phyloP scores from a whole-genome alignment of 768 basidiomycete genomes.

The Lentinula sp. region DNA sequence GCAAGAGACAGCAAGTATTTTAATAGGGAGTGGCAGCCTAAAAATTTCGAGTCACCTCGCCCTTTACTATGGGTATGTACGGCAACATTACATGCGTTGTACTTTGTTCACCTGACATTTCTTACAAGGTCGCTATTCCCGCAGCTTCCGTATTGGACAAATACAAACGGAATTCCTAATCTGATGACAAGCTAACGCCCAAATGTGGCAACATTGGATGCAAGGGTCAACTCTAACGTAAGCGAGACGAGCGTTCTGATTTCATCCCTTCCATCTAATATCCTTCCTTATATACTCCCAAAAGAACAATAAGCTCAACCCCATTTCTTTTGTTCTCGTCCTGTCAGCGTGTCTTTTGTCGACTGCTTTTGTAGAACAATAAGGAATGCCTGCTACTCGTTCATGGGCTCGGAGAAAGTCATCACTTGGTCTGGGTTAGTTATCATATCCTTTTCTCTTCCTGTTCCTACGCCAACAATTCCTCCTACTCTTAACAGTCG shows the following conservation, averaged over 20 bases:
- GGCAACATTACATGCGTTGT: background rate
- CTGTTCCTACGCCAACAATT: background rate
- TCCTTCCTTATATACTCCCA: constrained; percentile 4
- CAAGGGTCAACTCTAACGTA: background rate
- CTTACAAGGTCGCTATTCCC: constrained; percentile 5
- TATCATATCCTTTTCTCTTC: background rate
- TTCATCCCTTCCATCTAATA: background rate
- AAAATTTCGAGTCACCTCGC: background rate
- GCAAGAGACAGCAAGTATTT: no score
- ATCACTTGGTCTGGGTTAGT: constrained; percentile 2
- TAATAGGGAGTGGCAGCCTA: no score
- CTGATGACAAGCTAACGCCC: background rate
- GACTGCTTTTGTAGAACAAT: background rate
- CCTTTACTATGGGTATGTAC: background rate
- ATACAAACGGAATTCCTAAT: background rate
- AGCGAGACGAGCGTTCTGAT: background rate
- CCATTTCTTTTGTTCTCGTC: background rate
- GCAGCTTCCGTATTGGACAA: background rate
- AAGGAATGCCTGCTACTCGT: constrained; percentile 2
- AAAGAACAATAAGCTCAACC: constrained; percentile 2
- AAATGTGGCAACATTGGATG: background rate
- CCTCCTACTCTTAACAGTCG: background rate
- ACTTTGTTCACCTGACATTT: constrained; percentile 1
- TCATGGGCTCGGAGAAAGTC: constrained; percentile 5
- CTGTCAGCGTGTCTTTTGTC: constrained; percentile 3